A percentile compares a stretch with the other conserved stretches of the same genome.
Conservation (phyloP, 257 asterid genomes). For the Solanum chiquidenum region DNA sequence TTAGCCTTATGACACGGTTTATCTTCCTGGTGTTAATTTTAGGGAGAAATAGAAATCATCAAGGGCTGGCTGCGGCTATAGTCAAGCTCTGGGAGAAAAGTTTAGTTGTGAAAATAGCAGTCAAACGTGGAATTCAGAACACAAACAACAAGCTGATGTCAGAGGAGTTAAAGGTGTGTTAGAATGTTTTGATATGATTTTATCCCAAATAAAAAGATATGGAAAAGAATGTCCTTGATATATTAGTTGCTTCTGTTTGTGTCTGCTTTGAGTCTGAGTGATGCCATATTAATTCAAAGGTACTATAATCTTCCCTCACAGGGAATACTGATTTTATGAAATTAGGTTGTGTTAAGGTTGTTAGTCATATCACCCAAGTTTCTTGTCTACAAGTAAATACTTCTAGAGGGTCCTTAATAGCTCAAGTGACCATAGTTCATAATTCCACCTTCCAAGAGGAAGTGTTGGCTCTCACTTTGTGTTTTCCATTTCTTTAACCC, state of each 20-base stretch:
- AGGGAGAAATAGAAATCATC: constrained; percentile 98
- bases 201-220: not conserved
- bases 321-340: not conserved
- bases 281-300: not conserved
- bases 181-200: not conserved
- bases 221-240: not conserved
- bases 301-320: not conserved
- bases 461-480: not conserved
- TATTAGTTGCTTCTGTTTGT: not conserved
- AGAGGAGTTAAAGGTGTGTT: constrained; percentile 82
- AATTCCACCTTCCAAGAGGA: not conserved
- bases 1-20: not conserved
- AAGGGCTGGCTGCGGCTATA: constrained; percentile 84
- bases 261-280: not conserved
- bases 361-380: not conserved
- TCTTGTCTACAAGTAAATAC: not conserved
- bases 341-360: not conserved
- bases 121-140: constrained; percentile 97
- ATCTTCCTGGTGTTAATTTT: constrained; percentile 4
- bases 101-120: constrained; percentile 91
- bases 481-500: not conserved
- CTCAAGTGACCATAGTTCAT: not conserved
- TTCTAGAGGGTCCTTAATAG: not conserved
- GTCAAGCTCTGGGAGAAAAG: constrained; percentile 96
- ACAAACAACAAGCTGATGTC: constrained; percentile 95